phyloP scores from a whole-genome alignment of 164 flowering plant species.

The Pachysandra terminalis region DNA sequence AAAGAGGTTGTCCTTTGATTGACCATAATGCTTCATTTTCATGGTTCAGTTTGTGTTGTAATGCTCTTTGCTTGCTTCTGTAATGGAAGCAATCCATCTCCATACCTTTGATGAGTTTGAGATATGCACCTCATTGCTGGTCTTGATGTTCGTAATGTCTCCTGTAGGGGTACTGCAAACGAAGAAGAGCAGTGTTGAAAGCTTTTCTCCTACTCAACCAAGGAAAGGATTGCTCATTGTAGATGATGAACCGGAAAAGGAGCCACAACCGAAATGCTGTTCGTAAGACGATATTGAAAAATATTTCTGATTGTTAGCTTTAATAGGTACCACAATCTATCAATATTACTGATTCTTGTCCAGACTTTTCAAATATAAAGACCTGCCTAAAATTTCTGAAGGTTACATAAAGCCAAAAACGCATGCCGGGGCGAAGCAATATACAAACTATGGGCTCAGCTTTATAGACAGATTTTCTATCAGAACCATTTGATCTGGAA shows the following conservation, averaged over 20 bases:
- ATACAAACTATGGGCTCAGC: too few relatives aligned
- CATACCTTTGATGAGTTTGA: not conserved
- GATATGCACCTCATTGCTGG: not conserved
- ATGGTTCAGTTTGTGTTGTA: too few relatives aligned
- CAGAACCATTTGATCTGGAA: too few relatives aligned
- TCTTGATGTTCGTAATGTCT: constrained; percentile 2
- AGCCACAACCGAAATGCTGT: constrained; percentile 27
- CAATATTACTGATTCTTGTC: not conserved
- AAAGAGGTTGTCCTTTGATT: too few relatives aligned
- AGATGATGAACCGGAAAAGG: constrained; percentile 32
- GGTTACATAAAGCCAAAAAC: too few relatives aligned
- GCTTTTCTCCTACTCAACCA: constrained; percentile 15
- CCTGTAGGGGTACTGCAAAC: constrained; percentile 21
- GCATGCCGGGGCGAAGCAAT: too few relatives aligned
- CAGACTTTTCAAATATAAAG: not conserved
- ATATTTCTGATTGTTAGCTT: constrained; percentile 1
- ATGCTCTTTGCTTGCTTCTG: not conserved
- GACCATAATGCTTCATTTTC: too few relatives aligned
- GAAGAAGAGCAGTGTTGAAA: constrained; percentile 15
- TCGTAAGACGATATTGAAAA: constrained; percentile 9
- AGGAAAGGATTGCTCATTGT: constrained; percentile 26
- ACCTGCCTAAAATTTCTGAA: too few relatives aligned
- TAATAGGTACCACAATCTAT: not conserved
- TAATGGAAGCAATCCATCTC: not conserved
- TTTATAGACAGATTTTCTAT: too few relatives aligned